Evolutionary conservation across 371 early-diverging fungal genomes (phyloP), one percentile per base, ranked within the genome.

Genomic region (Apophysomyces trapeziformis): DNA sequence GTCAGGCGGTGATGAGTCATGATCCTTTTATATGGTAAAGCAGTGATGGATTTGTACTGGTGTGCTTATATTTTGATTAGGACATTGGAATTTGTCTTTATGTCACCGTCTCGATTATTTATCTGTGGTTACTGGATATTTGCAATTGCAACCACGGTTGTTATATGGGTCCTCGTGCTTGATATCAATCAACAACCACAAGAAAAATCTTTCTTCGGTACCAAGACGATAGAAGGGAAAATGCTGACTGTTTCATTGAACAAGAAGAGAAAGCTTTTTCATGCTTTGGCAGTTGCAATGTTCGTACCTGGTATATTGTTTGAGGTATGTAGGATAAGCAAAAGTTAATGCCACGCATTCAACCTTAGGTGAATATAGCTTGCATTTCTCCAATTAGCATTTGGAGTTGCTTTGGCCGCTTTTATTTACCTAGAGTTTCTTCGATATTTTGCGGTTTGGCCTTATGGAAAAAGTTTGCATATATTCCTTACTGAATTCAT

Each of bases 261-360:
- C 71, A 80, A 84, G 63, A 85, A 88, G 36, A 87, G 98, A 70
- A 97, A 97, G 74, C 83, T 91, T 60, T 96, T 92, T 71, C 98
- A 97, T 77, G 83, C 85, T 2, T 72, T 95, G 38, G 94, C 94
- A 0, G 88, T 94, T 5, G 63, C 89, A 54, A 89, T 96, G 91
- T 95, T 97, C 78, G 81, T 90, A 12, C 97, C 96, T 0, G 95
- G 91, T 3, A 89, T 88, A 21, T 58, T 93, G 6, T 63, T 84
- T 8, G 93, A 93, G 72, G 95, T 92, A 85, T 72, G 81, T 73
- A 0, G 13, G 38, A 26, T 12, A 1, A 9, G 26, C 21, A 38
- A 46, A 12, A 32, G 3, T 26, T 26, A 26, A 2, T 26, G 32
- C 2, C 32, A 1, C 32, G 2, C 32, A 26, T 26, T 26, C 32